Evolutionary conservation across 2,329 filamentous ascomycete genomes (phyloP), one percentile per base, ranked within the genome.

Genomic region (Alternaria postmessia): DNA sequence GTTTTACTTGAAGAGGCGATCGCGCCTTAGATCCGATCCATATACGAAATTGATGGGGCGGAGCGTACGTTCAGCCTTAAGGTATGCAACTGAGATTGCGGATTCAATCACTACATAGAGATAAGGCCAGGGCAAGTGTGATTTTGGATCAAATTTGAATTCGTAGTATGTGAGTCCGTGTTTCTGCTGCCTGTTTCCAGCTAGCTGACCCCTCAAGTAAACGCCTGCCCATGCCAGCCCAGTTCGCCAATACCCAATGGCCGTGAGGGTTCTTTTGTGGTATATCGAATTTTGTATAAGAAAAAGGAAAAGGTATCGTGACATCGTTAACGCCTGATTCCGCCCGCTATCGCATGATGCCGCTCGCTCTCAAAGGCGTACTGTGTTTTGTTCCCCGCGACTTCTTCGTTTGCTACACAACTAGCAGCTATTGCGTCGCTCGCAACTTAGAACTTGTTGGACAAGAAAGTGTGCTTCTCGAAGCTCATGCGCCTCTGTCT

Each of bases 381-480:
- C n/a, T 26, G 36, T 34, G 42, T 48, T 20, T 34, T n/a, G 16
- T 47, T 42, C 3, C 18, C 5, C 24, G 18, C 28, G 12, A 44
- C 55, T 48, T 20, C 51, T n/a, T 11, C 5, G 14, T 6, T 7
- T 7, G 26, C 4, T 18, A 43, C 8, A 39, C 30, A 39, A 39
- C n/a, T 18, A 39, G 7, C 6, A 20, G 32, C 34, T 39, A 26
- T 26, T 26, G 24, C 24, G 22, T 20, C 38, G 28, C 28, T 12
- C 22, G 6, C 34, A 14, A 24, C 6, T 12, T 44, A 77, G 66
- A 65, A 58, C 64, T 63, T 70, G 71, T 77, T 77, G 60, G 71
- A 74, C 51, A 77, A 55, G 65, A 77, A 77, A 48, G 62, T 61
- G 56, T 64, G 63, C 49, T 65, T 66, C 52, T 68, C 60, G 5